Evolutionary conservation across 108 stramenopile species (phyloP), one percentile per base, ranked within the genome.

Genomic region (Stephanodiscus triporus): DNA sequence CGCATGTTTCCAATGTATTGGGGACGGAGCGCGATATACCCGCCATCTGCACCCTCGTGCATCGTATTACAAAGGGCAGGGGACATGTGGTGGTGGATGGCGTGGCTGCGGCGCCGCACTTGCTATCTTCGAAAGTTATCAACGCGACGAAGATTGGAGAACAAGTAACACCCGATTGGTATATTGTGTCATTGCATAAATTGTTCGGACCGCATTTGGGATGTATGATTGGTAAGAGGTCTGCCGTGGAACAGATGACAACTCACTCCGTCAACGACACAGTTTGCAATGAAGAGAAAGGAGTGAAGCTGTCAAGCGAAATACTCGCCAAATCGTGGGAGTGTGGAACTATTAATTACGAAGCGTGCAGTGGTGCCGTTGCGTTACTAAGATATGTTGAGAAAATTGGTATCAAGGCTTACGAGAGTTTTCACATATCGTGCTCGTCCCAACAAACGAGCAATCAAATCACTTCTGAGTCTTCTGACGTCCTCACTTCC

Each of bases 161-260:
- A 45, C 43, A 14, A 45, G 14, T 13, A 17, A 16, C 43, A 7
- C 89, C 86, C 7, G 93, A 94, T 63, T 92, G 84, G 83, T 92
- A 95, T 73, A 89, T 88, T 8, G 84, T 91, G 4, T 90, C 89
- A 16, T 78, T 83, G 49, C 91, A 92, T 58, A 93, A 95, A 72
- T 17, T 93, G 27, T 92, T 93, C 82, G 91, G 90, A 2, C 91
- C 91, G 2, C 95, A 95, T 72, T 11, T 91, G 10, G 94, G 91
- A 20, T 90, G 76, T 30, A 59, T 94, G 4, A 64, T 78, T 62
- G 88, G 77, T 6, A 72, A 68, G 26, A 64, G 59, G 34, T 61
- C 38, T 0, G 29, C 32, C 22, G 70, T 49, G 65, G 37, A 45
- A 59, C 66, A 66, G 68, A 63, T 54, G 23, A 73, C 11, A 29